Base-by-base conservation (phyloP, 768 basidiomycete genomes). In the Pisolithus microcarpus region DNA sequence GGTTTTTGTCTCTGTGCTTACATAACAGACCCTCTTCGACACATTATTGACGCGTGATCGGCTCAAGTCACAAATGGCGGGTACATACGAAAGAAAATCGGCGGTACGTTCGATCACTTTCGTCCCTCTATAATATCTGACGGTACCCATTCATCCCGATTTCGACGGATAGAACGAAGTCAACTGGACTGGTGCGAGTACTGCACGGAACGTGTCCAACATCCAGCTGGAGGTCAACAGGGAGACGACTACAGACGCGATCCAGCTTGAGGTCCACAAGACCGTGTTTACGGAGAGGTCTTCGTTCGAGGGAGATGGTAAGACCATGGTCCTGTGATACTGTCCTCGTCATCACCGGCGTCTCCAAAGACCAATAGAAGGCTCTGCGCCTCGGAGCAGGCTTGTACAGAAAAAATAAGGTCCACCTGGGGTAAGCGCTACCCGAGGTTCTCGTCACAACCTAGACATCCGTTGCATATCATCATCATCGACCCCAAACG, bases 1-100 rank as follows among this genome's bases (percentile, higher is more conserved):
- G 24, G 4, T 23, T 21, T 26, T 34, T 11, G 34, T 34, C 0
- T 34, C 4, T 34, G 3, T 13, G 4, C 11, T 34, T 34, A 26
- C 26, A 6, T 26, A 34, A 40, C 38, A 75, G 74, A 75, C 75
- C 7, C 59, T 75, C 19, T 59, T 75, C 40, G 75, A 75, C 51
- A 75, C 74, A 1, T 66, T 75, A 31, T 68, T 73, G 55, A 63
- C 71, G 31, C 72, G 74, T 23, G 61, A 60, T 24, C 59, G 67
- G 13, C 60, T 75, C 7, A 68, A 72, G 55, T 57, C 61, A 13
- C 43, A 59, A 45, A 53, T 58, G 28, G 31, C 40, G 10, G 57
- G 54, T 6, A 50, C 48, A 23, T 53, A 53, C 19, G 51, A 48
- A 5, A 36, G 26, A 19, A 23, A 26, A 19, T 23, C 38, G 4